phyloP scores from a whole-genome alignment of 176 grass and related monocot genomes.

The Aechmea fasciata region DNA sequence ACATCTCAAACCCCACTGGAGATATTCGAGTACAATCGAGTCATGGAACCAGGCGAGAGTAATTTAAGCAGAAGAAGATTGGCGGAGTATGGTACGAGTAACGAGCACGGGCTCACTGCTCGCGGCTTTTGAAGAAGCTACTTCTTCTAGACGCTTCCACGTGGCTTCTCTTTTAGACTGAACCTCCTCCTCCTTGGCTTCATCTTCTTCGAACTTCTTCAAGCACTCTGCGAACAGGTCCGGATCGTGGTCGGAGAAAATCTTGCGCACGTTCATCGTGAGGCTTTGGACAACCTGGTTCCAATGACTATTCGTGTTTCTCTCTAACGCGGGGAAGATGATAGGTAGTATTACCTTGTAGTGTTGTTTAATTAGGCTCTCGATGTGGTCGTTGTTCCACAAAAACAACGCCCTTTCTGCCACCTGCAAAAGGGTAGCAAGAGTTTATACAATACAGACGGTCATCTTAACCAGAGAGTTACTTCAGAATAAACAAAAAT shows the following conservation, averaged over 20 bases:
- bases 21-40: neutral
- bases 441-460: neutral
- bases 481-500: too few species aligned
- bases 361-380: conserved; percentile 26
- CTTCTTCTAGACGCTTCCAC: conserved; percentile 24
- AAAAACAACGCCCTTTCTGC: conserved; percentile 25
- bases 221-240: conserved; percentile 15
- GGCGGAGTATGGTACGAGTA: neutral
- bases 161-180: conserved; percentile 8
- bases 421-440: conserved; percentile 13
- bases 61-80: neutral
- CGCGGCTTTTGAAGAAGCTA: conserved; percentile 16
- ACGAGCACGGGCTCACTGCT: neutral
- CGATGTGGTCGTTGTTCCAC: conserved; percentile 26
- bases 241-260: conserved; percentile 20
- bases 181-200: conserved; percentile 16
- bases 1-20: neutral
- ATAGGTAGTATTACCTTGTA: conserved; percentile 19
- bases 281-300: conserved; percentile 27
- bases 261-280: conserved; percentile 15
- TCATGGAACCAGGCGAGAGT: neutral
- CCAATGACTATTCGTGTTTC: conserved; percentile 19
- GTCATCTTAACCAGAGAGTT: neutral
- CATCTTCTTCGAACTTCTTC: conserved; percentile 28
- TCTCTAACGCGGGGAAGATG: conserved; percentile 26